Evolutionary conservation across 1,139 yeast genomes (phyloP).

Genomic region (Saccharomyces hybrid): DNA sequence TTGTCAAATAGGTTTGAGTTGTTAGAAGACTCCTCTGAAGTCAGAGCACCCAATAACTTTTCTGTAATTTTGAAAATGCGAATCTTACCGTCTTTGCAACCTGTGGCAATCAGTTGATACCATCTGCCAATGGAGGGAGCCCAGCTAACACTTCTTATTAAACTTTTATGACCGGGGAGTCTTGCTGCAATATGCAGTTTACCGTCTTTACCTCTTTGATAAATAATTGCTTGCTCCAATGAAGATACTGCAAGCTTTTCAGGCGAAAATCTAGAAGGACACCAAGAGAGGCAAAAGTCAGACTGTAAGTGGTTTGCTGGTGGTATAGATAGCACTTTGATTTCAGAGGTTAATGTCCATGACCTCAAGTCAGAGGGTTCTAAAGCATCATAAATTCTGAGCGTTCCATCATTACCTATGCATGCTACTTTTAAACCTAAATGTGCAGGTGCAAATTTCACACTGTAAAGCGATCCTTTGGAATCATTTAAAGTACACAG

Average conservation of each 20-base stretch:
- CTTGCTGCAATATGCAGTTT: conserved; percentile 40
- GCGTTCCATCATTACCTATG: conserved; percentile 82
- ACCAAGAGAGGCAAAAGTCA: conserved; percentile 85
- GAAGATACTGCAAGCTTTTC: conserved; percentile 84
- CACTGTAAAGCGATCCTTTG: conserved; percentile 83
- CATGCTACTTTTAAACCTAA: conserved; percentile 77
- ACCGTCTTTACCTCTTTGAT: conserved; percentile 44
- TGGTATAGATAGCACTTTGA: conserved; percentile 54
- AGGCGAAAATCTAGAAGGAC: conserved; percentile 75
- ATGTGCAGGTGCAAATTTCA: conserved; percentile 82
- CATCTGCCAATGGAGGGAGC: conserved; percentile 94
- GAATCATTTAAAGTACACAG: conserved; percentile 74
- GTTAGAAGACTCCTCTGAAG: conserved; percentile 20
- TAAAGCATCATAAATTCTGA: conserved; percentile 78
- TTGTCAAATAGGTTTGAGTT: conserved; percentile 15
- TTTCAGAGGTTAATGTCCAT: conserved; percentile 75
- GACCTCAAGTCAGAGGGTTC: conserved; percentile 79
- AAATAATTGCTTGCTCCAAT: conserved; percentile 76
- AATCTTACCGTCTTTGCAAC: conserved; percentile 88
- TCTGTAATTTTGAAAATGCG: conserved; percentile 71
- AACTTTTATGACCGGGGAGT: conserved; percentile 73
- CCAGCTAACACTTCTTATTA: conserved; percentile 89
- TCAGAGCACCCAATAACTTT: conserved; percentile 12
- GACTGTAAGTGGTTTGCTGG: conserved; percentile 82
- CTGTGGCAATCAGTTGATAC: conserved; percentile 85